These are phyloP conservation scores for Colletotrichum sp. DNA, from an alignment of 2,329 filamentous ascomycete species.

Conservation along the genomic window DNA sequence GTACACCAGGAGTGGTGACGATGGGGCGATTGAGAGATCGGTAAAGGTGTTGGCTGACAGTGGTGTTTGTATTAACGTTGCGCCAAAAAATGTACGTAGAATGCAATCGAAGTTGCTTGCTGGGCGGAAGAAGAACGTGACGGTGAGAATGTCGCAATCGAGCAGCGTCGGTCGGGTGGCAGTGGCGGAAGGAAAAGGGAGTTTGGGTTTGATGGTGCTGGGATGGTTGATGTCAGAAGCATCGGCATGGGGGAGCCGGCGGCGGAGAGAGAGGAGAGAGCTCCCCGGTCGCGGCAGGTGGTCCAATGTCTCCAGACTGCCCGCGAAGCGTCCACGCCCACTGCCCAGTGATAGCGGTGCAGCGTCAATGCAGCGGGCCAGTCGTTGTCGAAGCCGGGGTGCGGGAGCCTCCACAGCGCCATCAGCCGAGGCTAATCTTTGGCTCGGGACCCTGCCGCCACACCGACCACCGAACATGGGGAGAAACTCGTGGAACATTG, in stretches of 20 bases:
- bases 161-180: not conserved
- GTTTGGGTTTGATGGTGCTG: not conserved
- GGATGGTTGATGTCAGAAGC: conserved; percentile 10
- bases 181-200: not conserved
- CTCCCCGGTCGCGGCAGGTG: conserved; percentile 4
- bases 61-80: not conserved
- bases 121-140: not conserved
- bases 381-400: not conserved
- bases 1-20: conserved; percentile 7
- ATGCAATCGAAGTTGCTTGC: not conserved
- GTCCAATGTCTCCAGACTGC: not conserved
- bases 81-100: not conserved
- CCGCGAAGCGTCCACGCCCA: not conserved
- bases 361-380: not conserved
- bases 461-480: not conserved
- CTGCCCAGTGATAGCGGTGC: not conserved
- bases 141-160: not conserved
- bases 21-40: not conserved
- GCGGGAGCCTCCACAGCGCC: conserved; percentile 9
- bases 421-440: conserved; percentile 16
- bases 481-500: conserved; percentile 11
- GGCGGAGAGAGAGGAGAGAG: not conserved
- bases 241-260: not conserved
- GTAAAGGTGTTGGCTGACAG: not conserved
- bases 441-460: not conserved